phyloP scores from a whole-genome alignment of 768 basidiomycete species.

The Roridomyces roridus region DNA sequence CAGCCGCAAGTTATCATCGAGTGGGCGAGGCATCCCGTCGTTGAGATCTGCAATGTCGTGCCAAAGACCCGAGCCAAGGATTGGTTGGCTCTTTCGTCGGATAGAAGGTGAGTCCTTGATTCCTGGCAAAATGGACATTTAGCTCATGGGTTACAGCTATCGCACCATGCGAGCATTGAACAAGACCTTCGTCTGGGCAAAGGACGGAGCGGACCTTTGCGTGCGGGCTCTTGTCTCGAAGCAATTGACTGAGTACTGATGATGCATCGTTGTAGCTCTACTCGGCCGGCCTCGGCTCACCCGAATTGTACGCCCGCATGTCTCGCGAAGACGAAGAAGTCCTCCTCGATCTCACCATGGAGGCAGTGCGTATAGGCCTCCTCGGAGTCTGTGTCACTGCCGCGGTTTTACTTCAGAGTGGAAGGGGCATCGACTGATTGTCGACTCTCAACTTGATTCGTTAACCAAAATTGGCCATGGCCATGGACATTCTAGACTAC shows the following conservation, averaged over 20 bases:
- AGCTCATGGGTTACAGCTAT: too few species aligned
- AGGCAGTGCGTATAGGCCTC: constrained; percentile 51
- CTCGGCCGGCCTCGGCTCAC: constrained; percentile 25
- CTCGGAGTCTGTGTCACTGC: constrained; percentile 53
- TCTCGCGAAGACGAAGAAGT: constrained; percentile 40
- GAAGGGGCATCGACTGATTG: constrained; percentile 54
- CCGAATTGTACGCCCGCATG: constrained; percentile 41
- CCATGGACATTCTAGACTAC: too few species aligned
- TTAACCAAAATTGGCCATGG: too few species aligned
- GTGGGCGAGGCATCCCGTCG: constrained; percentile 41
- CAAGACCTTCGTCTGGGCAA: constrained; percentile 45
- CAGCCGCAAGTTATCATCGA: constrained; percentile 46
- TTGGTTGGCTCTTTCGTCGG: constrained; percentile 51
- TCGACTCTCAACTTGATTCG: too few species aligned
- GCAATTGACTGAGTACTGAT: neutral
- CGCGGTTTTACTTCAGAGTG: constrained; percentile 53
- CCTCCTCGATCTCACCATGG: constrained; percentile 51
- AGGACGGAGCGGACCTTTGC: constrained; percentile 39
- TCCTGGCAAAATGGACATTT: too few species aligned
- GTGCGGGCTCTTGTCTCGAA: constrained; percentile 28
- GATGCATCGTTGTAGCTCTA: constrained; percentile 33
- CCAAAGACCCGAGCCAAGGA: constrained; percentile 41
- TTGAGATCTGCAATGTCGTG: constrained; percentile 45
- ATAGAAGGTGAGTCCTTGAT: too few species aligned
- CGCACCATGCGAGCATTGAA: constrained; percentile 46